These are phyloP conservation scores for Magnolia sinica DNA, from an alignment of 164 flowering plant species.

Conservation along the genomic window DNA sequence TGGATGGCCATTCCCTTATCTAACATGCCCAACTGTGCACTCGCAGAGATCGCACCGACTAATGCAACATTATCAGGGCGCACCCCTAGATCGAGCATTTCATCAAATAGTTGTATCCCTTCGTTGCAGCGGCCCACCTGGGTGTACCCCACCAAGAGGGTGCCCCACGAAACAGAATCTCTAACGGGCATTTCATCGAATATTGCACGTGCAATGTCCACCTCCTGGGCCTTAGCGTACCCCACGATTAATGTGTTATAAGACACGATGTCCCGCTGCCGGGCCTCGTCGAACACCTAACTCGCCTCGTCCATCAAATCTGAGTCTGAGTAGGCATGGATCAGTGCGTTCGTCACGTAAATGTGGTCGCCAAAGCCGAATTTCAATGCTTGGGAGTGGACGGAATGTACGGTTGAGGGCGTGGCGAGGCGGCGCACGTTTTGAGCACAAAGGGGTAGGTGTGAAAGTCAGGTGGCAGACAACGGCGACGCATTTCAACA, in stretches of 20 bases:
- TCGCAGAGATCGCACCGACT: conserved; percentile 61
- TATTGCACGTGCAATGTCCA: conserved; percentile 33
- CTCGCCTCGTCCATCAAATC: neutral
- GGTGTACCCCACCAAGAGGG: conserved; percentile 64
- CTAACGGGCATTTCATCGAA: conserved; percentile 51
- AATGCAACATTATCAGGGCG: conserved; percentile 47
- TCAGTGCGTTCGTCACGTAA: conserved; percentile 49
- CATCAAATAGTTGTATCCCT: conserved; percentile 41
- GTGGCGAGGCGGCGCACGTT: neutral
- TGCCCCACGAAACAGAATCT: conserved; percentile 47
- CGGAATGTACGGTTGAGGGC: conserved; percentile 14
- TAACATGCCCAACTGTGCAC: conserved; percentile 58
- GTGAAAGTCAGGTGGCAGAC: too few relatives aligned
- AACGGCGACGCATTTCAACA: too few relatives aligned
- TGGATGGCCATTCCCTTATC: conserved; percentile 52
- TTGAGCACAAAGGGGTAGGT: too few relatives aligned
- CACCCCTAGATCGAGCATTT: conserved; percentile 36
- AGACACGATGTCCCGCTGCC: conserved; percentile 46
- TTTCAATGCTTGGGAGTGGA: conserved; percentile 48
- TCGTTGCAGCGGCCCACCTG: conserved; percentile 33
- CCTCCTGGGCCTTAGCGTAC: conserved; percentile 36
- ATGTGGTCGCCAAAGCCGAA: conserved; percentile 48
- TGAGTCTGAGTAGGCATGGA: conserved; percentile 30
- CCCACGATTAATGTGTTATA: conserved; percentile 51
- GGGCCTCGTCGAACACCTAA: conserved; percentile 41